These are phyloP conservation scores for Phytophthora lateralis DNA, from an alignment of 352 stramenopile genomes.

Conservation along the genomic window DNA sequence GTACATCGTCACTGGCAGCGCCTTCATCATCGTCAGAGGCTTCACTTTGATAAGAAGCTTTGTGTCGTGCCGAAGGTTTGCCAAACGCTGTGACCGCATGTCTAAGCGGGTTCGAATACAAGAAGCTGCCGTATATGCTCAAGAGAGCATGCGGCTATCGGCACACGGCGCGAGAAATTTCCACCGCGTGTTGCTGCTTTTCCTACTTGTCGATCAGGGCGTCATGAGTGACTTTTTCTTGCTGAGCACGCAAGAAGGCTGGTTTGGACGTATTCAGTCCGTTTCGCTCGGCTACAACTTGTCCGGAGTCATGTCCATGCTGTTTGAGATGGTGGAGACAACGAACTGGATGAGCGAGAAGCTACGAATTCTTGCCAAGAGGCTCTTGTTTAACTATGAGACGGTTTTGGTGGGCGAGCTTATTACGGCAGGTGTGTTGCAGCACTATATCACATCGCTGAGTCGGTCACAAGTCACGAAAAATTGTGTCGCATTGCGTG, in stretches of 20 bases:
- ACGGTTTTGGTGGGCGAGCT: slow-evolving; percentile 31
- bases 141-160: slow-evolving; percentile 25
- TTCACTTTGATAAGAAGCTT: slow-evolving; percentile 29
- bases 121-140: slow-evolving; percentile 23
- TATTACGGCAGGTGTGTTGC: slow-evolving; percentile 24
- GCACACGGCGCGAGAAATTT: slow-evolving; percentile 25
- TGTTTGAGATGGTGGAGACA: slow-evolving; percentile 39
- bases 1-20: slow-evolving; percentile 17
- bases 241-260: slow-evolving; percentile 28
- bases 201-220: slow-evolving; percentile 27
- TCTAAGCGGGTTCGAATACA: slow-evolving; percentile 17
- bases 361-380: slow-evolving; percentile 8
- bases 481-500: slow-evolving; percentile 25
- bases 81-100: slow-evolving; percentile 14
- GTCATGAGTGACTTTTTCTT: slow-evolving; percentile 39
- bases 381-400: slow-evolving; percentile 34
- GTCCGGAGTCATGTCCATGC: slow-evolving; percentile 27
- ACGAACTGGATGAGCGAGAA: slow-evolving; percentile 30
- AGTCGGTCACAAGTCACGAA: slow-evolving; percentile 17
- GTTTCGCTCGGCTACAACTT: slow-evolving; percentile 41
- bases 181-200: slow-evolving; percentile 22
- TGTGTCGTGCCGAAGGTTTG: slow-evolving; percentile 16
- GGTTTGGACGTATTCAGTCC: slow-evolving; percentile 29
- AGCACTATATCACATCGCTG: slow-evolving; percentile 24
- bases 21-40: slow-evolving; percentile 19